Conservation (phyloP, 192 early-diverging fungal species). For the Coemansia sp. region DNA sequence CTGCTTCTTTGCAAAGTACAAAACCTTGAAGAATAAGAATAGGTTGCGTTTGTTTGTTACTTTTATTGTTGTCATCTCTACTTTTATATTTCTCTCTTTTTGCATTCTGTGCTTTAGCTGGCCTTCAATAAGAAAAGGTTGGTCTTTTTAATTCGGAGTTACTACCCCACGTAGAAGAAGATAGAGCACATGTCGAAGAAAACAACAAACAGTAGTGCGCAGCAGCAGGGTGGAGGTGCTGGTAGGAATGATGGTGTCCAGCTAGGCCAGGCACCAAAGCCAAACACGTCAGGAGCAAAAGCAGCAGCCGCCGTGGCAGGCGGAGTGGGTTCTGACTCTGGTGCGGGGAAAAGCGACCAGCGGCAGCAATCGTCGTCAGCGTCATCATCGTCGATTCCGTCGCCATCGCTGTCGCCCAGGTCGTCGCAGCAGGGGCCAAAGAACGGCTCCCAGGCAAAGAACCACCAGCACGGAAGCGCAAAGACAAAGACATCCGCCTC, state of each 20-base stretch:
- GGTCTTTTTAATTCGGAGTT: neutral
- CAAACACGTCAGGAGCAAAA: neutral
- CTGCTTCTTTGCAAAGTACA: too few relatives aligned
- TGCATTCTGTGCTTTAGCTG: slow-evolving; percentile 10
- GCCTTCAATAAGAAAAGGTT: neutral
- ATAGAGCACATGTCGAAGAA: slow-evolving; percentile 11
- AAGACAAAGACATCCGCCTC: neutral
- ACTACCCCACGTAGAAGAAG: neutral
- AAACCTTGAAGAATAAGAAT: neutral
- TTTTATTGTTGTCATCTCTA: slow-evolving; percentile 5
- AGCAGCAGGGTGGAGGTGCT: neutral
- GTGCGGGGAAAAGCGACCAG: neutral
- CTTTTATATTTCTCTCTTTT: neutral
- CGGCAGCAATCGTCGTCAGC: neutral
- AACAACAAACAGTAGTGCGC: slow-evolving; percentile 10
- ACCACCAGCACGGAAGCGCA: neutral
- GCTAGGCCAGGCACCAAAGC: slow-evolving; percentile 3
- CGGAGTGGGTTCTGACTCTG: neutral
- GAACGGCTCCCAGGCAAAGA: neutral
- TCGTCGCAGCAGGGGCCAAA: neutral
- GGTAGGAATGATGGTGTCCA: slow-evolving; percentile 5
- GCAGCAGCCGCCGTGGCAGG: neutral
- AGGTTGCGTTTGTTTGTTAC: neutral
- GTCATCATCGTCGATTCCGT: neutral
- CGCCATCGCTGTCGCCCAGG: slow-evolving; percentile 8